phyloP scores from a whole-genome alignment of 257 asterid species.

The Jacaranda copaia region DNA sequence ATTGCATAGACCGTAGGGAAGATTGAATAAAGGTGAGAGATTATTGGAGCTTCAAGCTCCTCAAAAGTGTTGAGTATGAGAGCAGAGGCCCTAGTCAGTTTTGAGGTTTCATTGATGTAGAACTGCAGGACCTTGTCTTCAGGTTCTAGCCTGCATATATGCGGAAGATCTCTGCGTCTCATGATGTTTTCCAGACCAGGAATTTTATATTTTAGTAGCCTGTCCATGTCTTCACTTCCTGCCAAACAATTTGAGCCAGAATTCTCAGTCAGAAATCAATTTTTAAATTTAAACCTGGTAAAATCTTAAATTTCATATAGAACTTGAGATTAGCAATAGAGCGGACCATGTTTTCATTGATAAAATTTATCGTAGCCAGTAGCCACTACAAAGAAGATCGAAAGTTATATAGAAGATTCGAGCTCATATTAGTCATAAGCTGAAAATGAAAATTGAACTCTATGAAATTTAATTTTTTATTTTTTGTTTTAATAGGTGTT shows the following conservation, averaged over 20 bases:
- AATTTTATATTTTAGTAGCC: conserved; percentile 36
- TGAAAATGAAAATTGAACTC: too few species aligned
- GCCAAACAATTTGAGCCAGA: background rate
- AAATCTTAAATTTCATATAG: too few species aligned
- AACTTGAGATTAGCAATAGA: too few species aligned
- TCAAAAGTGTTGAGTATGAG: conserved; percentile 54
- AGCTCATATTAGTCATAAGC: too few species aligned
- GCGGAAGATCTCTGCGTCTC: conserved; percentile 52
- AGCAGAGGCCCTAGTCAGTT: conserved; percentile 47
- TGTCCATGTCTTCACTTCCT: conserved; percentile 46
- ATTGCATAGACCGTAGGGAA: conserved; percentile 50
- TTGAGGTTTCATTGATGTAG: conserved; percentile 40
- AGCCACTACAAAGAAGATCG: too few species aligned
- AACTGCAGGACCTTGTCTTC: conserved; percentile 34
- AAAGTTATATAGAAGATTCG: too few species aligned
- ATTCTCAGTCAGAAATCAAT: too few species aligned
- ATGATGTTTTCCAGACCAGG: conserved; percentile 47
- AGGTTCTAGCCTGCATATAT: conserved; percentile 28
- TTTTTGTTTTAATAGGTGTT: too few species aligned
- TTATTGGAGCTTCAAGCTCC: conserved; percentile 42
- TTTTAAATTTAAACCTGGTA: too few species aligned
- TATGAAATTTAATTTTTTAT: too few species aligned
- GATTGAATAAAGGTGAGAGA: conserved; percentile 47
- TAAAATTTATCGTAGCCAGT: background rate
- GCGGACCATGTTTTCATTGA: too few species aligned